phyloP scores from a whole-genome alignment of 2,329 filamentous ascomycete species.

The Penicillium sp. region DNA sequence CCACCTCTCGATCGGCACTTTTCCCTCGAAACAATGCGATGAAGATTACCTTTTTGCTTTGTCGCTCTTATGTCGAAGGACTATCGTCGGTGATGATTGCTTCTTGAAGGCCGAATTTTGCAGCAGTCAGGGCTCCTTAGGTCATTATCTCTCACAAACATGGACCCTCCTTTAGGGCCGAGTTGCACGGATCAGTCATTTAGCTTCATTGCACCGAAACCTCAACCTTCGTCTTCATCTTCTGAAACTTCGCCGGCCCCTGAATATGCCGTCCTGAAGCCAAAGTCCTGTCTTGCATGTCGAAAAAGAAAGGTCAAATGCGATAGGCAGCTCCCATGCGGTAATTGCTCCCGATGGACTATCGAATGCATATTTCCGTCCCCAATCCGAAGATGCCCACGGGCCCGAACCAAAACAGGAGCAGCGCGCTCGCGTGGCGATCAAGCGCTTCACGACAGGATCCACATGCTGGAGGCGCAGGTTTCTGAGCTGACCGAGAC shows the following conservation, averaged over 20 bases:
- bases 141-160: neutral
- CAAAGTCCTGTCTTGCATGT: conserved; percentile 33
- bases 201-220: conserved; percentile 11
- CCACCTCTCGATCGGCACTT: neutral
- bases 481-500: conserved; percentile 1
- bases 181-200: neutral
- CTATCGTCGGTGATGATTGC: neutral
- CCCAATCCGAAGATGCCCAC: conserved; percentile 21
- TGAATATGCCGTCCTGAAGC: conserved; percentile 16
- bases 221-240: neutral
- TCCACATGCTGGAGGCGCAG: conserved; percentile 9
- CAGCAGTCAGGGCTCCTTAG: conserved; percentile 2
- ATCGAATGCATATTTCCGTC: conserved; percentile 25
- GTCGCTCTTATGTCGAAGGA: neutral
- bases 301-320: conserved; percentile 36
- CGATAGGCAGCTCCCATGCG: conserved; percentile 32
- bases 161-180: neutral
- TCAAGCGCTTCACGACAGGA: conserved; percentile 3
- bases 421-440: neutral
- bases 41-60: conserved; percentile 6
- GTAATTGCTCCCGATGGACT: conserved; percentile 28
- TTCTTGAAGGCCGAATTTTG: conserved; percentile 9
- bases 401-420: conserved; percentile 10
- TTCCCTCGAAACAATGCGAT: neutral
- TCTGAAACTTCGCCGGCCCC: neutral